phyloP scores from a whole-genome alignment of 2,329 filamentous ascomycete genomes.

The Fusarium devonianum region DNA sequence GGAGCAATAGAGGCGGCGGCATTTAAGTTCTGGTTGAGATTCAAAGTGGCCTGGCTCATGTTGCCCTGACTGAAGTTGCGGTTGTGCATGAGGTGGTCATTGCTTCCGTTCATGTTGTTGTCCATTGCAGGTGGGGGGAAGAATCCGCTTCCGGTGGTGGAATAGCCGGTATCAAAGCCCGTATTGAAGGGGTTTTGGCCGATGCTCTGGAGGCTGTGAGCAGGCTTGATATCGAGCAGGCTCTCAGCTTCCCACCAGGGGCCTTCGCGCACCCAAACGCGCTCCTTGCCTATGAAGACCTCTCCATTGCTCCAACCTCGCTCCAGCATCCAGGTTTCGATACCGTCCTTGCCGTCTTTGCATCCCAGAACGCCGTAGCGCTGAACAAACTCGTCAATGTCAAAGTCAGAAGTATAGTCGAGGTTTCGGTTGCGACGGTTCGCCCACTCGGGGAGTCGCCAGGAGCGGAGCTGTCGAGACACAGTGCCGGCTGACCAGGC shows the following conservation, averaged over 20 bases:
- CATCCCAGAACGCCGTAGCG: conserved; percentile 87
- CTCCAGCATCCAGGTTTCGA: conserved; percentile 93
- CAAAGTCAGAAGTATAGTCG: conserved; percentile 97
- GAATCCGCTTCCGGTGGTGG: conserved; percentile 71
- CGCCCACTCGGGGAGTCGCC: conserved; percentile 95
- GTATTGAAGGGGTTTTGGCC: conserved; percentile 56
- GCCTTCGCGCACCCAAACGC: conserved; percentile 92
- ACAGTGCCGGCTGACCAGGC: conserved; percentile 93
- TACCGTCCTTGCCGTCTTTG: conserved; percentile 86
- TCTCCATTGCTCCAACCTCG: conserved; percentile 98
- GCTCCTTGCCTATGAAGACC: conserved; percentile 87
- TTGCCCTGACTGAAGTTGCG: conserved; percentile 65
- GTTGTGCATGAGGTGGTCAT: conserved; percentile 73
- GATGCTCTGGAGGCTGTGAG: conserved; percentile 52
- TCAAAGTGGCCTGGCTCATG: conserved; percentile 61
- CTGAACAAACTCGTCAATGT: conserved; percentile 87
- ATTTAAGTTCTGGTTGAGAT: conserved; percentile 48
- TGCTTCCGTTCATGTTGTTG: conserved; percentile 69
- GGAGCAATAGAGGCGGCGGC: conserved; percentile 72
- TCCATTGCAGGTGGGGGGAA: conserved; percentile 70
- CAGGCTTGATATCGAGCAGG: conserved; percentile 88
- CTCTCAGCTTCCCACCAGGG: conserved; percentile 98
- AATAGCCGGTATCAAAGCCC: conserved; percentile 75
- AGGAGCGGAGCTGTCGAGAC: conserved; percentile 89
- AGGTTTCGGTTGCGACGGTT: conserved; percentile 90